Evolutionary conservation across 345 rosid genomes (phyloP).

Genomic region (Gossypium sturtianum): DNA sequence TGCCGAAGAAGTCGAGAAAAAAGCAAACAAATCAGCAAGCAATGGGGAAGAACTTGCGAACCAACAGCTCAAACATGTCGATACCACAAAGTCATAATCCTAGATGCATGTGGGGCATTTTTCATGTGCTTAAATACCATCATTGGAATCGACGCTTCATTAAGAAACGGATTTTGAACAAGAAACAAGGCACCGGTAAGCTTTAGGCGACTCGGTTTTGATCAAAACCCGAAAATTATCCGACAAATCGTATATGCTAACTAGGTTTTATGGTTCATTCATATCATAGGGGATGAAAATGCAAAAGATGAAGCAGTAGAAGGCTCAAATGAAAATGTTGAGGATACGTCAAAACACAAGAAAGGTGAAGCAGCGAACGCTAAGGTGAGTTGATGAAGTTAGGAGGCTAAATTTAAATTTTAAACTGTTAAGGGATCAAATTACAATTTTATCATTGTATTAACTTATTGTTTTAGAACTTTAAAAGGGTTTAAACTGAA

Average conservation of each 20-base stretch:
- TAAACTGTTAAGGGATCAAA: too few relatives aligned
- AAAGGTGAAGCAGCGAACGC: not conserved
- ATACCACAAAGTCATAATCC: conserved; percentile 16
- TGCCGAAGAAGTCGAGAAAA: not conserved
- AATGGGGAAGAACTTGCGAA: conserved; percentile 1
- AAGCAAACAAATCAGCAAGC: not conserved
- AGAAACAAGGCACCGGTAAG: conserved; percentile 31
- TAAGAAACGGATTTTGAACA: conserved; percentile 58
- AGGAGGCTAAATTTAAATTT: too few relatives aligned
- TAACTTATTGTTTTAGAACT: too few relatives aligned
- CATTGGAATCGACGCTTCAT: conserved; percentile 70
- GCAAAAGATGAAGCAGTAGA: conserved; percentile 8
- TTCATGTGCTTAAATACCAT: conserved; percentile 55
- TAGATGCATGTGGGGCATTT: conserved; percentile 65
- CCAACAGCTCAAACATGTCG: not conserved
- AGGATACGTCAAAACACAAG: conserved; percentile 1
- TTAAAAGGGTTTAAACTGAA: too few relatives aligned
- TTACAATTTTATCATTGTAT: too few relatives aligned
- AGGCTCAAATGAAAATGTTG: not conserved
- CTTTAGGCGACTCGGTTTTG: not conserved
- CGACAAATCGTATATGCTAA: not conserved
- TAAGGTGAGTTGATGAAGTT: conserved; percentile 23
- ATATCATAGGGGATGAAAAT: conserved; percentile 26
- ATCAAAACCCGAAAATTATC: not conserved
- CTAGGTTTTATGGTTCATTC: not conserved